Evolutionary conservation across 176 grass and related monocot species (phyloP).

Genomic region (Thalia dealbata): DNA sequence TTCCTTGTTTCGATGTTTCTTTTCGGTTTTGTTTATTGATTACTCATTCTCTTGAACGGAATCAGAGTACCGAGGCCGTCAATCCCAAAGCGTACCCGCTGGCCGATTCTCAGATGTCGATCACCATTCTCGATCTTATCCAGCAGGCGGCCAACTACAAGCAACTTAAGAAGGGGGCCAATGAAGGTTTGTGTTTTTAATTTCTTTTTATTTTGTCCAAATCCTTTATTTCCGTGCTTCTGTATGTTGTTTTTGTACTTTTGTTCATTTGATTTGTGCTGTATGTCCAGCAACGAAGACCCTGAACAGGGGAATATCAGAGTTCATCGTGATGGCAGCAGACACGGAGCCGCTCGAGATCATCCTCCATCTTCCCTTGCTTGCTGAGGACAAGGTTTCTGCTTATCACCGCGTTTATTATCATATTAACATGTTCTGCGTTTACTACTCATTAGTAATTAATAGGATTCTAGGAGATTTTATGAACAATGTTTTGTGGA

Average conservation of each 20-base stretch:
- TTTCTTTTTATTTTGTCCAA: no score
- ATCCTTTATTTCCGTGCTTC: no score
- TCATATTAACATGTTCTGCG: background rate
- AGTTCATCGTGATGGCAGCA: background rate
- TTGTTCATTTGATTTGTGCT: no score
- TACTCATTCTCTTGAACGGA: background rate
- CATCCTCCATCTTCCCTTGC: background rate
- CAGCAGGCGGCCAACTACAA: constrained; percentile 7
- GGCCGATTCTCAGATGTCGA: background rate
- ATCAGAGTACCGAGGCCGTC: background rate
- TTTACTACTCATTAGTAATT: no score
- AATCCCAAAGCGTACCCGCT: constrained; percentile 1
- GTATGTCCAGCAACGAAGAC: background rate
- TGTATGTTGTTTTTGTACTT: no score
- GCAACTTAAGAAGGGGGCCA: background rate
- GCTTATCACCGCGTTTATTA: background rate
- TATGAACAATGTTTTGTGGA: background rate
- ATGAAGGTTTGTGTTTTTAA: background rate
- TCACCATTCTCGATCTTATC: constrained; percentile 3
- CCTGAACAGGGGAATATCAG: background rate
- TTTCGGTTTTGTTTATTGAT: background rate
- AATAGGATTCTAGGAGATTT: background rate
- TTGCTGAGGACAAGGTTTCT: background rate
- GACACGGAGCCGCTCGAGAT: background rate
- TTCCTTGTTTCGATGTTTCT: background rate